These are phyloP conservation scores for Botrytis fragariae DNA, from an alignment of 2,329 filamentous ascomycete genomes.

Conservation along the genomic window DNA sequence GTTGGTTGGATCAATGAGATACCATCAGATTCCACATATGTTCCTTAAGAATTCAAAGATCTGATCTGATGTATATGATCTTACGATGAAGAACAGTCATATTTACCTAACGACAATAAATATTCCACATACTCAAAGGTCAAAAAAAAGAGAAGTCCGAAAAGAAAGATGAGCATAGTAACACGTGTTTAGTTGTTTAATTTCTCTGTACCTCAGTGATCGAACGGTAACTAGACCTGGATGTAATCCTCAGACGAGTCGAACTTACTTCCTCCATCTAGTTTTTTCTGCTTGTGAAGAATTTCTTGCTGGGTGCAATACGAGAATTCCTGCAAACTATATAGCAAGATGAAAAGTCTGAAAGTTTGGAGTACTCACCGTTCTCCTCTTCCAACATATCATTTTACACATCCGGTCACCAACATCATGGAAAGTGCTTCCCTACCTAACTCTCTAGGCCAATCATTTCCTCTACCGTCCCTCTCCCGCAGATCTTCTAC, in stretches of 20 bases:
- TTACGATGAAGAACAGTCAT: not conserved
- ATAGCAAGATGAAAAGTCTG: not conserved
- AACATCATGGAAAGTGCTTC: not conserved
- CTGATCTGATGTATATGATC: not conserved
- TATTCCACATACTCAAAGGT: not conserved
- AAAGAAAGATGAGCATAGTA: not conserved
- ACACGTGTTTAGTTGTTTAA: too few relatives aligned
- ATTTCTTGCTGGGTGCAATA: not conserved
- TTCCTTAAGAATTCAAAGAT: not conserved
- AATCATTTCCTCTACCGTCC: not conserved
- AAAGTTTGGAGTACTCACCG: not conserved
- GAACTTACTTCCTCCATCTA: not conserved
- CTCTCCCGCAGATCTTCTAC: too few relatives aligned
- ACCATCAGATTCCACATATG: accelerated
- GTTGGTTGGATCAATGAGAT: not conserved
- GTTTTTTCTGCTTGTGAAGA: not conserved
- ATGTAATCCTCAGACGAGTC: not conserved
- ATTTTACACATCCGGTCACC: not conserved
- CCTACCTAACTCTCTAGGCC: not conserved
- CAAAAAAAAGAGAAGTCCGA: not conserved
- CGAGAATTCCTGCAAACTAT: not conserved
- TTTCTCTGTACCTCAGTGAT: too few relatives aligned
- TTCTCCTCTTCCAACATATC: not conserved
- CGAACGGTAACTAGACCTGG: not conserved
- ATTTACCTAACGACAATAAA: not conserved